These are phyloP conservation scores for Isoetes taiwanensis DNA, from an alignment of 75 land plant genomes.

Conservation along the genomic window DNA sequence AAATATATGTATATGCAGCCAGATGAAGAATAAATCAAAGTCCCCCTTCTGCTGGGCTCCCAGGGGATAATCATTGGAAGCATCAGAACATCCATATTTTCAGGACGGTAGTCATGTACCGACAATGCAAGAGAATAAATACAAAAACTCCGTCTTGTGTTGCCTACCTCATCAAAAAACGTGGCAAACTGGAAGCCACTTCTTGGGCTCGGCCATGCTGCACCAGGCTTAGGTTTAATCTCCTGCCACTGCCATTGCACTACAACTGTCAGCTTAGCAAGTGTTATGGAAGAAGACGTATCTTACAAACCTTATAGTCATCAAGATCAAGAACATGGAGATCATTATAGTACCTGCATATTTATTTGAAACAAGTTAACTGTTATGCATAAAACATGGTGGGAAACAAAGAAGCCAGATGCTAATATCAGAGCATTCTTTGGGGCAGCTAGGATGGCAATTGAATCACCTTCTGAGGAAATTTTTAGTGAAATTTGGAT, in stretches of 20 bases:
- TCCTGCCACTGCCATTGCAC: slow-evolving; percentile 78
- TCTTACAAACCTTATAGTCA: slow-evolving; percentile 64
- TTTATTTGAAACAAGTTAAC: neutral
- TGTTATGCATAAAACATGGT: slow-evolving; percentile 2
- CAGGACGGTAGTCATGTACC: too few relatives aligned
- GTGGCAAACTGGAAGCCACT: slow-evolving; percentile 93
- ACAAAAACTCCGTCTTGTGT: too few relatives aligned
- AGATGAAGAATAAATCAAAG: too few relatives aligned
- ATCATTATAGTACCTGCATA: slow-evolving; percentile 90
- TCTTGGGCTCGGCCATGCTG: slow-evolving; percentile 80
- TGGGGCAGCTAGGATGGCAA: too few relatives aligned
- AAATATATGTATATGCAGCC: too few relatives aligned
- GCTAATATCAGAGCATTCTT: too few relatives aligned
- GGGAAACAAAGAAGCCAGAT: neutral
- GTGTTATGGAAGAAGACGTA: neutral
- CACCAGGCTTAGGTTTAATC: slow-evolving; percentile 73
- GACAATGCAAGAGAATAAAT: too few relatives aligned
- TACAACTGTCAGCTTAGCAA: neutral
- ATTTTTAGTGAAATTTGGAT: too few relatives aligned
- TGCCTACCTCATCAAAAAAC: slow-evolving; percentile 76
- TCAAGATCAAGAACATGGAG: slow-evolving; percentile 90
- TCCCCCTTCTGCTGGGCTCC: too few relatives aligned
- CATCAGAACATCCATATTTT: too few relatives aligned
- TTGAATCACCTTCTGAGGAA: too few relatives aligned
- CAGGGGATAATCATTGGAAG: too few relatives aligned